Evolutionary conservation across 164 flowering plant species (phyloP).

Genomic region (Nymphaea colorata): DNA sequence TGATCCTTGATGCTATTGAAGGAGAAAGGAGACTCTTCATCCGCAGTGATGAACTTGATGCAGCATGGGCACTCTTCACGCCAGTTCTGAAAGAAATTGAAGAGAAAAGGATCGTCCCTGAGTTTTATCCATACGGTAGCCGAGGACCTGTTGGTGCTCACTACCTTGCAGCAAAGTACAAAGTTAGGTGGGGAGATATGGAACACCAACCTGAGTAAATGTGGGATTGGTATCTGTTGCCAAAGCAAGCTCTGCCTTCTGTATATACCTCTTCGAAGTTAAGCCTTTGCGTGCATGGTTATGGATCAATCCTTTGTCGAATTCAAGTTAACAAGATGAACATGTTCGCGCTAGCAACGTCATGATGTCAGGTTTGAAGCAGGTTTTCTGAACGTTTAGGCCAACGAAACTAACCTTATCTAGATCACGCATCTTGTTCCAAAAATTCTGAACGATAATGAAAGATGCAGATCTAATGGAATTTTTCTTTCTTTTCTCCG

Average conservation of each 20-base stretch:
- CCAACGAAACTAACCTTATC: too few species aligned
- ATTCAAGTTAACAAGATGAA: too few species aligned
- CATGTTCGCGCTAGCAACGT: too few species aligned
- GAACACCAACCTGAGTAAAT: slow-evolving; percentile 15
- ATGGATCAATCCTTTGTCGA: neutral
- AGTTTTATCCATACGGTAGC: slow-evolving; percentile 86
- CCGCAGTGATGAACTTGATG: slow-evolving; percentile 83
- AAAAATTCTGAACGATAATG: too few species aligned
- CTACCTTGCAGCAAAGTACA: slow-evolving; percentile 80
- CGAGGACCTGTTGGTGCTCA: slow-evolving; percentile 96
- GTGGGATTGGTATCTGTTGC: neutral
- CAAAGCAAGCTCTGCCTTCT: neutral
- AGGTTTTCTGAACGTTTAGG: too few species aligned
- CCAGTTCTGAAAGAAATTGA: slow-evolving; percentile 75
- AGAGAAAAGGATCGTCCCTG: slow-evolving; percentile 70
- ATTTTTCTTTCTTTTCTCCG: too few species aligned
- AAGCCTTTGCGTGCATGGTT: neutral
- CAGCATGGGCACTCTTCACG: slow-evolving; percentile 87
- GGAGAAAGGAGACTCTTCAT: slow-evolving; percentile 88
- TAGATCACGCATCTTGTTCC: too few species aligned
- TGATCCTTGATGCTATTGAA: slow-evolving; percentile 81
- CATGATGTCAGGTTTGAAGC: too few species aligned
- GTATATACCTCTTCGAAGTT: neutral
- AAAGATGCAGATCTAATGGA: too few species aligned
- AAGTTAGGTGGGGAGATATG: slow-evolving; percentile 86